Conservation (phyloP, 75 land plant species). For the Picea sitchensis region DNA sequence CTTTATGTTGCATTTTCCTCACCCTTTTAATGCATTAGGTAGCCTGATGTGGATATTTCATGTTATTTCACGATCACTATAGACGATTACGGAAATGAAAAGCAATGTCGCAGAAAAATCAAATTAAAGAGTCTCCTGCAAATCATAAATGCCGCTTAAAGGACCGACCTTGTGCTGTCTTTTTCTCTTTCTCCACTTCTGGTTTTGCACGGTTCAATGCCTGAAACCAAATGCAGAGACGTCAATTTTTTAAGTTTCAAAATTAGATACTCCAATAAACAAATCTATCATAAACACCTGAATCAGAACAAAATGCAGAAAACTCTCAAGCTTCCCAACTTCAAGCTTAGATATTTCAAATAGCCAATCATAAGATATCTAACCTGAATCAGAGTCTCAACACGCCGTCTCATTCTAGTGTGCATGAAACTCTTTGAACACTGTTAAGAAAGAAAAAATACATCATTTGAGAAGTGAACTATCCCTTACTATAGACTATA, state of each 20-base stretch:
- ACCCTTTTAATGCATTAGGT: neutral
- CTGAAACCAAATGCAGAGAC: constrained; percentile 30
- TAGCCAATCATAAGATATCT: neutral
- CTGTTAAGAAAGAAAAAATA: constrained; percentile 25
- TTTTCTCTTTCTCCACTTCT: constrained; percentile 55
- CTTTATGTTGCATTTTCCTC: neutral
- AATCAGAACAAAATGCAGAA: too few species aligned
- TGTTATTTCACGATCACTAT: neutral
- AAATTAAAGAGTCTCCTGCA: constrained; percentile 1
- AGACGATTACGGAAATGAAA: neutral
- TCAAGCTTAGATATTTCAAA: neutral
- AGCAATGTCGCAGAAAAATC: neutral
- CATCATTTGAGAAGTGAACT: neutral
- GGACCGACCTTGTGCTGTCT: constrained; percentile 45
- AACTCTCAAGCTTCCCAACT: too few species aligned
- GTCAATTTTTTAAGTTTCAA: too few species aligned
- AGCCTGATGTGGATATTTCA: constrained; percentile 10
- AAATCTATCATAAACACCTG: too few species aligned
- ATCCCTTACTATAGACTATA: neutral
- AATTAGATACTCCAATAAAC: too few species aligned
- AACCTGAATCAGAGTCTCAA: constrained; percentile 95
- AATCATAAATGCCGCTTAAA: constrained; percentile 54
- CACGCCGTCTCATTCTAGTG: constrained; percentile 95
- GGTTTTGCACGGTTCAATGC: constrained; percentile 86
- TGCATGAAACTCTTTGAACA: constrained; percentile 99